Evolutionary conservation across 2,329 filamentous ascomycete species (phyloP), one percentile per base, ranked within the genome.

Genomic region (Diatrype stigma): DNA sequence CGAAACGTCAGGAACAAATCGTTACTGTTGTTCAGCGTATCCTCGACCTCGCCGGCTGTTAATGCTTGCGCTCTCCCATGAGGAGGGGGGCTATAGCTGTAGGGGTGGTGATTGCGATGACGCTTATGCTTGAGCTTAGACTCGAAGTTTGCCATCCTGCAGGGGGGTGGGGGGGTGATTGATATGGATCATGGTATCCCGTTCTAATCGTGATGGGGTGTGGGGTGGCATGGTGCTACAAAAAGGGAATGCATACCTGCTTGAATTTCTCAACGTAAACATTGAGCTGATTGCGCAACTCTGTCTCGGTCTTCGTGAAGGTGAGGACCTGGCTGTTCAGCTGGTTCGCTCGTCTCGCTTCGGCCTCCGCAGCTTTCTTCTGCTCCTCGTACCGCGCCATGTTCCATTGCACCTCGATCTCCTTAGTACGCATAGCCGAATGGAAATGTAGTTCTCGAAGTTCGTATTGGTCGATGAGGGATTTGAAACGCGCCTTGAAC

Each of bases 261-360:
- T 97, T 97, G 74, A 97, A 97, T 74, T 97, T 99, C 68, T 99
- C 94, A 23, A 96, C 93, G 64, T 99, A 99, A 62, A 96, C 93
- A 69, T 96, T 97, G 62, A 99, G 84, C 71, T 99, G 94, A 63
- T 90, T 95, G 53, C 94, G 80, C 50, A 99, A 79, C 70, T 97
- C 93, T 16, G 89, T 87, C 72, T 99, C 94, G 10, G 93, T 97
- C 71, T 96, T 94, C 34, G 91, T 94, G 68, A 97, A 96, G 2
- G 91, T 95, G 59, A 92, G 90, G 22, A 97, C 91, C 71, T 99
- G 94, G 34, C 85, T 80, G 61, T 94, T 96, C 48, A 99, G 79
- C 57, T 93, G 89, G 56, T 91, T 86, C 51, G 90, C 89, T 61
- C 91, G 88, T 50, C 79, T 80, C 21, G 85, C 76, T 72, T 99